Conservation (phyloP, 345 rosid species). For the Cardamine occulta region DNA sequence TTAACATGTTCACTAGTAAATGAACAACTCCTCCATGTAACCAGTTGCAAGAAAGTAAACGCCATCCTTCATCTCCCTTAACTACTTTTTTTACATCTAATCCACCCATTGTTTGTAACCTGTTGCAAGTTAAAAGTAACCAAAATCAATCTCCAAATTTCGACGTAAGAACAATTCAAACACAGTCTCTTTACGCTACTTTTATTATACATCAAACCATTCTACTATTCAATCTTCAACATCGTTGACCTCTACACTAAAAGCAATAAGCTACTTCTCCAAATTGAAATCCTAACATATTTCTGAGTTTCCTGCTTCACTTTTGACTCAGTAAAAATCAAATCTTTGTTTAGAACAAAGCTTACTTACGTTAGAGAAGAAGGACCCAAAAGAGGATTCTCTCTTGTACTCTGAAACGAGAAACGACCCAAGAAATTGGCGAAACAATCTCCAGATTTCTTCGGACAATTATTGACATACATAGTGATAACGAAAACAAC, state of each 20-base stretch:
- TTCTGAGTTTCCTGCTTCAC: not conserved
- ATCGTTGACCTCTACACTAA: not conserved
- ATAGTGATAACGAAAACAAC: constrained; percentile 77
- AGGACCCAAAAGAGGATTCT: constrained; percentile 97
- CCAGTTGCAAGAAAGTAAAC: constrained; percentile 84
- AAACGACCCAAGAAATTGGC: constrained; percentile 80
- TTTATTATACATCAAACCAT: not conserved
- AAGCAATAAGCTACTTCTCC: not conserved
- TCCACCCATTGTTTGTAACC: constrained; percentile 86
- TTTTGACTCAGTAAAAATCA: constrained; percentile 1
- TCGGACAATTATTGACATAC: constrained; percentile 86
- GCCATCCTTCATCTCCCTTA: constrained; percentile 75
- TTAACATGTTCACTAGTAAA: constrained; percentile 81
- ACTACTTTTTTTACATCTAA: constrained; percentile 66
- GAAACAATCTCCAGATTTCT: constrained; percentile 66
- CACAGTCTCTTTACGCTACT: constrained; percentile 5
- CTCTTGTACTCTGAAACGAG: constrained; percentile 86
- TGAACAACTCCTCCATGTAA: constrained; percentile 92
- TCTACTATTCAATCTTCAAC: not conserved
- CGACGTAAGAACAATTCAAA: not conserved
- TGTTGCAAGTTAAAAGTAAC: constrained; percentile 30
- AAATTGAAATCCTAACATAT: not conserved
- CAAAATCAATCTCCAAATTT: constrained; percentile 13
- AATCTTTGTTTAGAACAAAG: not conserved
- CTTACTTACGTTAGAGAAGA: constrained; percentile 85